Percentiles rank a stretch among this genome's conserved stretches.
phyloP scores from a whole-genome alignment of 139 green algal species.

The Chlorella sp. region DNA sequence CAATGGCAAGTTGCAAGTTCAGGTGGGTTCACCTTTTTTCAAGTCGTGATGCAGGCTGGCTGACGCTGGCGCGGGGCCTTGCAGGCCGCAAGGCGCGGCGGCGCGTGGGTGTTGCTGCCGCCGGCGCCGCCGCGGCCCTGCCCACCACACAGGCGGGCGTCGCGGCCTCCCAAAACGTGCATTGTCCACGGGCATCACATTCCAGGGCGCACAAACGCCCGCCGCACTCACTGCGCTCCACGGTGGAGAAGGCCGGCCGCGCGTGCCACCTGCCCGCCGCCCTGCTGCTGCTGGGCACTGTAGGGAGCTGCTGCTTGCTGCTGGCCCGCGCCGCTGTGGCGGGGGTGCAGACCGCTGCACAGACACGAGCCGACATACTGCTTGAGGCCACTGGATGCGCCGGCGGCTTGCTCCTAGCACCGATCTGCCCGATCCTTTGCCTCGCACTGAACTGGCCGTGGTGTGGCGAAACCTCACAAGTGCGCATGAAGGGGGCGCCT shows the following conservation, averaged over 20 bases:
- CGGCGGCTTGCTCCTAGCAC: too few species aligned
- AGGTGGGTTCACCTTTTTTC: too few species aligned
- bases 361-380: not conserved
- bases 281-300: conserved; percentile 3
- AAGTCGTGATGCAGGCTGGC: not conserved
- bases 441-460: too few species aligned
- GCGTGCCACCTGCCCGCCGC: not conserved
- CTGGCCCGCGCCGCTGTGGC: not conserved
- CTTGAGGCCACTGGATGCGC: not conserved
- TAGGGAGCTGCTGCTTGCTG: not conserved
- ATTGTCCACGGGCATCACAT: not conserved
- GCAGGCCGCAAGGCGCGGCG: not conserved
- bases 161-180: not conserved
- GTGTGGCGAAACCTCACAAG: too few species aligned
- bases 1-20: not conserved
- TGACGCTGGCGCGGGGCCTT: not conserved
- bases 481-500: too few species aligned
- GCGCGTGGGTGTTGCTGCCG: not conserved
- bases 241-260: not conserved
- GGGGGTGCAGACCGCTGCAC: not conserved
- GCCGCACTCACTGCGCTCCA: conserved; percentile 4
- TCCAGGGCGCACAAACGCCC: not conserved
- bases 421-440: too few species aligned
- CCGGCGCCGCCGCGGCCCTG: not conserved
- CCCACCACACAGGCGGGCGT: not conserved